These are phyloP conservation scores for Paralagenidium karlingii DNA, from an alignment of 352 stramenopile species.

Conservation along the genomic window DNA sequence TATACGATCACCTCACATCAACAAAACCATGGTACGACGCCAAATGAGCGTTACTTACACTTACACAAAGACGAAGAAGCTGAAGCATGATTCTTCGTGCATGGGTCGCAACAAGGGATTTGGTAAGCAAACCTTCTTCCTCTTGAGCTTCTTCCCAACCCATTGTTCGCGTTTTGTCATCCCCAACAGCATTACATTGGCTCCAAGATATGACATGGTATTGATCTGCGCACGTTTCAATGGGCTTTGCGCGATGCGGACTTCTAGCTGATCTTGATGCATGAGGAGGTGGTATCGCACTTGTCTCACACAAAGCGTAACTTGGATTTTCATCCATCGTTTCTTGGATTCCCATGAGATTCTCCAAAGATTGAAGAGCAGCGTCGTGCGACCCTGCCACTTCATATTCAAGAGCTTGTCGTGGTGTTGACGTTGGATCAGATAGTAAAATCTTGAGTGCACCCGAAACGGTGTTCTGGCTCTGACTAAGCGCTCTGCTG, in stretches of 20 bases:
- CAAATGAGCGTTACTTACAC: too few species aligned
- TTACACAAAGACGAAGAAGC: slow-evolving; percentile 42
- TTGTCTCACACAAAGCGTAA: slow-evolving; percentile 56
- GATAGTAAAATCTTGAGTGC: too few species aligned
- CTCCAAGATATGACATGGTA: slow-evolving; percentile 48
- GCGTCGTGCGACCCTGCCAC: too few species aligned
- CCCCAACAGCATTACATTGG: slow-evolving; percentile 46
- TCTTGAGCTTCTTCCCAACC: slow-evolving; percentile 44
- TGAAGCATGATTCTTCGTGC: slow-evolving; percentile 53
- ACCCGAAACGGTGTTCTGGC: slow-evolving; percentile 26
- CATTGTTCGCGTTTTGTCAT: slow-evolving; percentile 46
- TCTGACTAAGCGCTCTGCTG: slow-evolving; percentile 36
- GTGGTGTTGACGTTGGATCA: too few species aligned
- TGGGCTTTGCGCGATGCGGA: slow-evolving; percentile 25
- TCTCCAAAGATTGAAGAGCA: slow-evolving; percentile 2
- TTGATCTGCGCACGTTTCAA: slow-evolving; percentile 11
- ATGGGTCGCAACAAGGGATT: slow-evolving; percentile 47
- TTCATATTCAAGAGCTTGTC: too few species aligned
- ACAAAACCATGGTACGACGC: background rate
- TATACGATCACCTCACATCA: background rate
- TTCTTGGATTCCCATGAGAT: slow-evolving; percentile 45
- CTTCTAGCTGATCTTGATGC: slow-evolving; percentile 18
- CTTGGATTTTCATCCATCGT: slow-evolving; percentile 69
- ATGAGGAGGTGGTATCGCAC: slow-evolving; percentile 11
- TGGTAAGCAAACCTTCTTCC: slow-evolving; percentile 44